Percentiles rank a stretch among this genome's conserved stretches.
Evolutionary conservation across 2,329 filamentous ascomycete genomes (phyloP).

Genomic region (Biscogniauxia sp.): DNA sequence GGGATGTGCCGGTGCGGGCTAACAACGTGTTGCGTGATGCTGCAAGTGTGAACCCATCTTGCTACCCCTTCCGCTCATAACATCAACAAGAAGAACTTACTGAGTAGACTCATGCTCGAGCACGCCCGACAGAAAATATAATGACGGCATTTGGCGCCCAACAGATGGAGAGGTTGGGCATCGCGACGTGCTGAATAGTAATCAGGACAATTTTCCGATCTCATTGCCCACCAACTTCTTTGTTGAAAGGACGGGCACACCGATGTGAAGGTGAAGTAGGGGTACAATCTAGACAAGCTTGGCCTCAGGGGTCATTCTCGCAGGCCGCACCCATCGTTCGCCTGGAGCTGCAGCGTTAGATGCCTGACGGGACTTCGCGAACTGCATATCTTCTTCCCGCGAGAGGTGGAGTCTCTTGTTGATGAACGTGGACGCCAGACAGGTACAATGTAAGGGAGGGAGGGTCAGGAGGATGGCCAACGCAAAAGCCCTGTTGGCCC

Average conservation of each 20-base stretch:
- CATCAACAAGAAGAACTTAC: neutral
- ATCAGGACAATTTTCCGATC: neutral
- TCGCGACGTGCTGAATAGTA: slow-evolving; percentile 2
- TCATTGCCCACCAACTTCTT: neutral
- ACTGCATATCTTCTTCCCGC: neutral
- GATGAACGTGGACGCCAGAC: neutral
- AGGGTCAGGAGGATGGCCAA: slow-evolving; percentile 2
- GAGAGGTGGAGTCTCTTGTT: neutral
- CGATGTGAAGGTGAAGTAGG: slow-evolving; percentile 5
- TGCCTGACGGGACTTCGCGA: slow-evolving; percentile 3
- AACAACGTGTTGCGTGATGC: neutral
- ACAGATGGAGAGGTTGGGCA: slow-evolving; percentile 1
- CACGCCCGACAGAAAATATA: neutral
- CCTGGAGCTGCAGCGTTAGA: slow-evolving; percentile 4
- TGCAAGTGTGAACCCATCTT: neutral
- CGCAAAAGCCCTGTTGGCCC: slow-evolving; percentile 6
- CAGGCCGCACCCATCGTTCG: slow-evolving; percentile 1
- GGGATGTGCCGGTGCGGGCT: neutral
- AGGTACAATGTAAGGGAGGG: slow-evolving; percentile 1
- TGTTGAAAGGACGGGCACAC: slow-evolving; percentile 2
- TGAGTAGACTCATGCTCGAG: neutral
- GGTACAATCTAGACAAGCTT: slow-evolving; percentile 7
- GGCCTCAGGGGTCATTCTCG: neutral
- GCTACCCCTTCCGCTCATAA: neutral
- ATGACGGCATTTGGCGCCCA: neutral